Conservation (phyloP, 768 basidiomycete species). For the Coprinopsis cinerea region DNA sequence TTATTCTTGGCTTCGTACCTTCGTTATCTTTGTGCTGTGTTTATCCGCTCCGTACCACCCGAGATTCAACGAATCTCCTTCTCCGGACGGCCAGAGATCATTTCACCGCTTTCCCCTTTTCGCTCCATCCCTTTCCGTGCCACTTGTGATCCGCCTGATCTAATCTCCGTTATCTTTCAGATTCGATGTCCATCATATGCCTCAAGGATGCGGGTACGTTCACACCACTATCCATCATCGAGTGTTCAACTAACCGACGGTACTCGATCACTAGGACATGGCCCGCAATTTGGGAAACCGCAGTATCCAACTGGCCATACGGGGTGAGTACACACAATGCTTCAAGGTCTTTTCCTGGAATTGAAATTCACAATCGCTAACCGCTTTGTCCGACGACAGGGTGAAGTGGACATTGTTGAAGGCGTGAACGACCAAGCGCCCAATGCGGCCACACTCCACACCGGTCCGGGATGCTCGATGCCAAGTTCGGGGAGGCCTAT, state of each 20-base stretch:
- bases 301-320: slow-evolving; percentile 15
- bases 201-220: slow-evolving; percentile 49
- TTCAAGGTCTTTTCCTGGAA: neutral
- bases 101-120: too few relatives aligned
- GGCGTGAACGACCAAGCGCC: slow-evolving; percentile 52
- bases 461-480: slow-evolving; percentile 44
- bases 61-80: too few relatives aligned
- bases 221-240: slow-evolving; percentile 3
- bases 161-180: slow-evolving; percentile 14
- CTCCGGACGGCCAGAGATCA: too few relatives aligned
- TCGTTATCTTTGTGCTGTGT: too few relatives aligned
- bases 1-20: too few relatives aligned
- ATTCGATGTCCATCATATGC: slow-evolving; percentile 54
- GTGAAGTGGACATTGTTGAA: slow-evolving; percentile 47
- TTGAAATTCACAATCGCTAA: neutral
- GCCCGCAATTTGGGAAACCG: slow-evolving; percentile 45
- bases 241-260: neutral
- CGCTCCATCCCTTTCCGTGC: too few relatives aligned
- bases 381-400: slow-evolving; percentile 19
- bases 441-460: slow-evolving; percentile 52
- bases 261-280: slow-evolving; percentile 27
- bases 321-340: neutral
- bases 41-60: too few relatives aligned
- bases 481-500: slow-evolving; percentile 25
- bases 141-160: neutral